Conservation (phyloP, 2,329 filamentous ascomycete genomes). For the Cordyceps sp. region DNA sequence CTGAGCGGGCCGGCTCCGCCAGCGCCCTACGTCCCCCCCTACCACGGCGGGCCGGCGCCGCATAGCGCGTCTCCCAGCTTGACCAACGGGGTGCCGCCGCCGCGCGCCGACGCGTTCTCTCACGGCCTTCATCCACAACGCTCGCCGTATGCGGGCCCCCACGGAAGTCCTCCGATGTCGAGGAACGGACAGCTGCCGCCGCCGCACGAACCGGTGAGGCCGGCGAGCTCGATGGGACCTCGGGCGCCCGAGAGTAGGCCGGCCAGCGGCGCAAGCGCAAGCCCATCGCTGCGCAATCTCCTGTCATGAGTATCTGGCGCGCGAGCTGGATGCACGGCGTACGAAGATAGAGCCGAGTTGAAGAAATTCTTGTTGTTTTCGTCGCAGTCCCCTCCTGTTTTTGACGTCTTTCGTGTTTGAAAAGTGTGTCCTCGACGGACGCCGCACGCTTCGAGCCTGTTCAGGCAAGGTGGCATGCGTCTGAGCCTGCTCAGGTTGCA, state of each 20-base stretch:
- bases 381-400: too few relatives aligned
- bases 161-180: conserved; percentile 27
- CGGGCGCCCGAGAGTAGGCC: conserved; percentile 25
- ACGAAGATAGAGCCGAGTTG: too few relatives aligned
- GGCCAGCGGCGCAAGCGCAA: conserved; percentile 56
- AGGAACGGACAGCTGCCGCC: conserved; percentile 17
- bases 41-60: conserved; percentile 11
- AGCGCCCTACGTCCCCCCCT: conserved; percentile 22
- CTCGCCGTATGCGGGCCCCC: conserved; percentile 23
- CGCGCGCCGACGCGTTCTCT: conserved; percentile 17
- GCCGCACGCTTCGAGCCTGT: too few relatives aligned
- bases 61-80: conserved; percentile 14
- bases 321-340: too few relatives aligned
- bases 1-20: conserved; percentile 23
- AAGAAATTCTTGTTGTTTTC: too few relatives aligned
- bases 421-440: too few relatives aligned
- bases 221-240: conserved; percentile 9
- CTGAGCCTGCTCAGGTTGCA: too few relatives aligned
- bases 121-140: conserved; percentile 25
- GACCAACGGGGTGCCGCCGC: conserved; percentile 16
- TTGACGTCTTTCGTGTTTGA: too few relatives aligned
- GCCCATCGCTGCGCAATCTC: conserved; percentile 58
- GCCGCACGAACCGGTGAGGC: conserved; percentile 7
- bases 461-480: too few relatives aligned
- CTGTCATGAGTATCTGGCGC: conserved; percentile 50